Evolutionary conservation across 2,329 filamentous ascomycete species (phyloP).

Genomic region (Fonsecaea multimorphosa): DNA sequence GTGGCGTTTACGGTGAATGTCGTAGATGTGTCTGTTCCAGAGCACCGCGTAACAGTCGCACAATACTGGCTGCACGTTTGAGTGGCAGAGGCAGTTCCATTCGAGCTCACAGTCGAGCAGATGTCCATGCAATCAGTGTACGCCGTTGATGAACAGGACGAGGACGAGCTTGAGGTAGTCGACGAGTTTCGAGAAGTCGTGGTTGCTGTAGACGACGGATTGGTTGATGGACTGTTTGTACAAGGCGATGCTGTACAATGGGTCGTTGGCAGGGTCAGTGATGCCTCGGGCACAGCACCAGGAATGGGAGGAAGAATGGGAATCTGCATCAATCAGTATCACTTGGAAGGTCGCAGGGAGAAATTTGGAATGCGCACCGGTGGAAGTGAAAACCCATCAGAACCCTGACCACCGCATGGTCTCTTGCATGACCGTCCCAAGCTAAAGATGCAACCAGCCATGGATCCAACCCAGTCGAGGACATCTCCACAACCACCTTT

Average conservation of each 20-base stretch:
- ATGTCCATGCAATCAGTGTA: conserved; percentile 1
- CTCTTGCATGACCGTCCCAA: conserved; percentile 11
- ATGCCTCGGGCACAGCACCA: not conserved
- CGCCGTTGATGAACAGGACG: conserved; percentile 5
- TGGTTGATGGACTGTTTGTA: not conserved
- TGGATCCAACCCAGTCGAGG: not conserved
- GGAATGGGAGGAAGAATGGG: conserved; percentile 11
- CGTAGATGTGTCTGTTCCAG: conserved; percentile 3
- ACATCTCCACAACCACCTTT: conserved; percentile 5
- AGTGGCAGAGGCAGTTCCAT: not conserved
- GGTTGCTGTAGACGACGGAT: not conserved
- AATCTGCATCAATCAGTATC: conserved; percentile 5
- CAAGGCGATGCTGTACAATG: conserved; percentile 12
- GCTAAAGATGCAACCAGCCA: conserved; percentile 11
- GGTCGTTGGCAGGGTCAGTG: conserved; percentile 2
- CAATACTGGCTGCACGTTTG: conserved; percentile 9
- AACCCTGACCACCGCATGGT: conserved; percentile 1
- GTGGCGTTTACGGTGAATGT: not conserved
- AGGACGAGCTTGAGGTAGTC: conserved; percentile 5
- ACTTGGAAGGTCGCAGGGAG: not conserved
- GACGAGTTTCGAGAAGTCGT: not conserved
- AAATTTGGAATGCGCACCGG: conserved; percentile 7
- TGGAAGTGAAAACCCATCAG: conserved; percentile 13
- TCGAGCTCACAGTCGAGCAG: not conserved
- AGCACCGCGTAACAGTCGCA: conserved; percentile 13